Evolutionary conservation across 129 eudicot species (phyloP), one percentile per base, ranked within the genome.

Genomic region (Sambucus nigra): DNA sequence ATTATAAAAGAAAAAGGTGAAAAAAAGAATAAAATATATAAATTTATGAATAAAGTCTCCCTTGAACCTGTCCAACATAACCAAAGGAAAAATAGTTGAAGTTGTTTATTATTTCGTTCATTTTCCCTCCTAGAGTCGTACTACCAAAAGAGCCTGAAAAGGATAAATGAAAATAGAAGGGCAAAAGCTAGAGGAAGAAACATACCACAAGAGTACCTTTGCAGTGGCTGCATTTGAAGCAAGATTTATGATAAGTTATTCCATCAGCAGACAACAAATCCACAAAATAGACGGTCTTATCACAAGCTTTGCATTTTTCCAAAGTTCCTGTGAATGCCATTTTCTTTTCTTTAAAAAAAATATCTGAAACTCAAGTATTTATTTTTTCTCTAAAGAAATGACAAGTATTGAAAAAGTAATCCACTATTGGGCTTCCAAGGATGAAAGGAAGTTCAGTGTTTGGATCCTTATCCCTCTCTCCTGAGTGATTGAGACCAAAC

Each of bases 291-390:
- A 89, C 96, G 22, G 89, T 88, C 63, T 83, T 88, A 55, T 88
- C 94, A 40, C 96, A 88, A 48, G 96, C 96, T 68, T 79, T 84
- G 94, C 98, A 89, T 74, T 89, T 89, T 62, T 89, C 98, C 69
- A 86, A 76, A 40, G 98, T 89, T 49, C 98, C 98, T 0, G 97
- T 88, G 72, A 88, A 88, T 61, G 97, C 64, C 88, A 80, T 80
- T 40, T 69, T 60, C 54, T 64, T 35, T 49, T 46, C 53, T 54
- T 24, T 63, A 38, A 44, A 22, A 6, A 33, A 25, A 65, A 25
- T 7, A 18, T 44, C 17, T 14, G 21, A 20, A 48, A 25, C 64
- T 21, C 23, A 57, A 12, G 35, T 15, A 57, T 51, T 52, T 15
- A 57, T 51, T 52, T 33, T 25, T 63, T 26, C 21, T 22, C 9